Conservation (phyloP, 345 rosid genomes). For the Clarkia xantiana region DNA sequence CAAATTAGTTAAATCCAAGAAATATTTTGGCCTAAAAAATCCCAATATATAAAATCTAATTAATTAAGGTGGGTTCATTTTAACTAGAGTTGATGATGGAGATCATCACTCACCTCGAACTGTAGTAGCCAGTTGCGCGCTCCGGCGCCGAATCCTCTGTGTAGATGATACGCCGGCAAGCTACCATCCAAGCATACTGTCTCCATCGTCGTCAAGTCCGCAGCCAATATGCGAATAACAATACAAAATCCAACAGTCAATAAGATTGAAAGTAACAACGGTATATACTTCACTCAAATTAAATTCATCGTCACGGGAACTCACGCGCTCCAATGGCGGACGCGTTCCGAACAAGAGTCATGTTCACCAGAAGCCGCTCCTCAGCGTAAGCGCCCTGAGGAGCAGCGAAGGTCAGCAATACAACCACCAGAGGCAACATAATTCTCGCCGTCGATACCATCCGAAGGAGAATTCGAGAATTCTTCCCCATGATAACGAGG, state of each 20-base stretch:
- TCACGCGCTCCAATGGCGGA: conserved; percentile 53
- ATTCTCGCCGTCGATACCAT: background rate
- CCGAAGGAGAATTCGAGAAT: background rate
- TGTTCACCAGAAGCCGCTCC: conserved; percentile 30
- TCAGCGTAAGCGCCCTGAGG: conserved; percentile 14
- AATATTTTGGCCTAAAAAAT: too few species aligned
- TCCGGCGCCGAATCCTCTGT: conserved; percentile 77
- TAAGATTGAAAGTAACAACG: background rate
- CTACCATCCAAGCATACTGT: conserved; percentile 76
- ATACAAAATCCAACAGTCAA: background rate
- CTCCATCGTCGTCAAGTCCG: too few species aligned
- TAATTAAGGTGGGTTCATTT: too few species aligned
- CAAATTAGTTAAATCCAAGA: too few species aligned
- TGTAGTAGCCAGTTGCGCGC: conserved; percentile 70
- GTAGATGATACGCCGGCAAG: conserved; percentile 72
- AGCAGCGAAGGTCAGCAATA: conserved; percentile 6
- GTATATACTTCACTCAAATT: background rate
- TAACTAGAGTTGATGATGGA: background rate
- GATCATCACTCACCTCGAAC: conserved; percentile 52
- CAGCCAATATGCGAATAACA: background rate
- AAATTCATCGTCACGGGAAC: conserved; percentile 7
- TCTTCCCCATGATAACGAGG: background rate
- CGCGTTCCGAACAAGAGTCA: conserved; percentile 67
- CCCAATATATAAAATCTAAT: too few species aligned
- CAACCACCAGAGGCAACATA: background rate